A percentile compares a stretch with the other conserved stretches of the same genome.
phyloP scores from a whole-genome alignment of 2,329 filamentous ascomycete species.

The Colletotrichum coccodes region DNA sequence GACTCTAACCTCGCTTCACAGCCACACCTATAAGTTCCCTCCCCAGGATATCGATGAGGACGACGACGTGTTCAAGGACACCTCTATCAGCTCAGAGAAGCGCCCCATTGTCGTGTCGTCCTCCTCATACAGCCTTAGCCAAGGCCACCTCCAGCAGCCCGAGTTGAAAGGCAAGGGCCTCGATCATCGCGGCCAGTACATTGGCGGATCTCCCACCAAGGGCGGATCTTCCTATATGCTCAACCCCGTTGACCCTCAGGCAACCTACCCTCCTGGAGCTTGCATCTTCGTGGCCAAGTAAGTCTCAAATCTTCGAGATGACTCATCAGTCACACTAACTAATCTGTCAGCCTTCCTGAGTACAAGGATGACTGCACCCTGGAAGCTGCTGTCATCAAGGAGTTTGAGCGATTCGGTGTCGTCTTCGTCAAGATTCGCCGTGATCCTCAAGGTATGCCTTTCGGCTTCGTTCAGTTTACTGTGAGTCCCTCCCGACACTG shows the following conservation, averaged over 20 bases:
- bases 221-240: conserved; percentile 1
- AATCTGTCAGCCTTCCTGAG: conserved; percentile 58
- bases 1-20: neutral
- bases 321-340: conserved; percentile 24
- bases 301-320: conserved; percentile 40
- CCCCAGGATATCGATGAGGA: conserved; percentile 1
- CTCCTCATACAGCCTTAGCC: conserved; percentile 10
- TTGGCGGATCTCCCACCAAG: conserved; percentile 22
- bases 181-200: conserved; percentile 1
- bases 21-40: neutral
- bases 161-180: neutral
- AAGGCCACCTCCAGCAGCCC: conserved; percentile 14
- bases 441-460: conserved; percentile 67
- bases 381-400: conserved; percentile 60
- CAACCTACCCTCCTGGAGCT: conserved; percentile 61
- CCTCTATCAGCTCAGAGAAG: neutral
- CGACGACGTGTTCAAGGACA: conserved; percentile 20
- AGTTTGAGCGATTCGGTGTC: conserved; percentile 64
- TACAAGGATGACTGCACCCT: conserved; percentile 60
- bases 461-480: conserved; percentile 72
- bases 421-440: conserved; percentile 73
- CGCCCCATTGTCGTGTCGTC: neutral
- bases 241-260: conserved; percentile 57
- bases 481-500: conserved; percentile 49
- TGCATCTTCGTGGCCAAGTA: conserved; percentile 77